Percentiles rank a stretch among this genome's conserved stretches.
Evolutionary conservation across 129 eudicot genomes (phyloP).

Genomic region (carrot (Daucus carota)): DH1_v3.0 NC_030382.2:46996501-46997000

Average conservation of each 20-base stretch:
- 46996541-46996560: conserved; percentile 4
- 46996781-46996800: background rate
- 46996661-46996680: conserved; percentile 70
- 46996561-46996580: conserved; percentile 82
- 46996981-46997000: background rate
- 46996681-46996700: conserved; percentile 60
- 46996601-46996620: conserved; percentile 88
- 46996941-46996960: background rate
- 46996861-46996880: conserved; percentile 96
- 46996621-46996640: conserved; percentile 65
- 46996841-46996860: conserved; percentile 87
- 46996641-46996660: conserved; percentile 96
- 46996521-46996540: background rate
- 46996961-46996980: background rate
- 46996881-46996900: conserved; percentile 94
- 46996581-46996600: conserved; percentile 95
- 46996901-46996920: conserved; percentile 17
- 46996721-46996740: conserved; percentile 77
- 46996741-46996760: conserved; percentile 59
- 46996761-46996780: background rate
- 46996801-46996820: background rate
- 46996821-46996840: conserved; percentile 57
- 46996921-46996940: background rate
- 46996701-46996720: conserved; percentile 67
- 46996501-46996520: background rate